Percentiles rank a stretch among this genome's conserved stretches.
These are phyloP conservation scores for Skeletonema grethae DNA, from an alignment of 108 stramenopile species.

Conservation along the genomic window DNA sequence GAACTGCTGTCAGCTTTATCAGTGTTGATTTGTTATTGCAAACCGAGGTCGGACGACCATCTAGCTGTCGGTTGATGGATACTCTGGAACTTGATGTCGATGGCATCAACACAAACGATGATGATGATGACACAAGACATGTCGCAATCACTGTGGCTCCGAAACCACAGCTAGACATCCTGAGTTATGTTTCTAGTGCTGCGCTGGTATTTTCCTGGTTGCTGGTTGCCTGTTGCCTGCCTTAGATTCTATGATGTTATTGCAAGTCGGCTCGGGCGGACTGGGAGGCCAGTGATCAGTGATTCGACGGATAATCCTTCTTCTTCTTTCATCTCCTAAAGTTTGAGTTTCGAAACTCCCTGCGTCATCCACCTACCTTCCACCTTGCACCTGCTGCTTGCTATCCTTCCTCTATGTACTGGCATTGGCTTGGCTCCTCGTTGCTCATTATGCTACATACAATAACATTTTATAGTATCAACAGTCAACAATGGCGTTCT, in stretches of 20 bases:
- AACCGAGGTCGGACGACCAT: neutral
- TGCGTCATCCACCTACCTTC: neutral
- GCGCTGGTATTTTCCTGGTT: no score
- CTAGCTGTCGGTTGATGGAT: no score
- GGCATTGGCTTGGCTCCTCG: no score
- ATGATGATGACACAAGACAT: neutral
- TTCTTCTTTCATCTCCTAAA: neutral
- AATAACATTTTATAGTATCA: no score
- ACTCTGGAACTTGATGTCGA: neutral
- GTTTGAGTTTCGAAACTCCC: neutral
- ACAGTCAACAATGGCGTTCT: neutral
- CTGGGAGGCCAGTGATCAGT: no score
- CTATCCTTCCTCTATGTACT: no score
- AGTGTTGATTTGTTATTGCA: neutral
- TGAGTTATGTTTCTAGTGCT: neutral
- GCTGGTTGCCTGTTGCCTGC: no score
- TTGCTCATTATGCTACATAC: no score
- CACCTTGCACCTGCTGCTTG: neutral
- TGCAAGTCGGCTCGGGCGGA: no score
- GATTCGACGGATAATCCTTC: neutral
- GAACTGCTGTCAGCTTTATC: neutral
- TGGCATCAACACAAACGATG: neutral
- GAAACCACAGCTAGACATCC: neutral
- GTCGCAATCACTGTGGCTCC: slow-evolving; percentile 4
- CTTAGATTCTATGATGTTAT: no score